A percentile compares a stretch with the other conserved stretches of the same genome.
These are phyloP conservation scores for Fusarium palustre DNA, from an alignment of 2,329 filamentous ascomycete species.

Conservation along the genomic window DNA sequence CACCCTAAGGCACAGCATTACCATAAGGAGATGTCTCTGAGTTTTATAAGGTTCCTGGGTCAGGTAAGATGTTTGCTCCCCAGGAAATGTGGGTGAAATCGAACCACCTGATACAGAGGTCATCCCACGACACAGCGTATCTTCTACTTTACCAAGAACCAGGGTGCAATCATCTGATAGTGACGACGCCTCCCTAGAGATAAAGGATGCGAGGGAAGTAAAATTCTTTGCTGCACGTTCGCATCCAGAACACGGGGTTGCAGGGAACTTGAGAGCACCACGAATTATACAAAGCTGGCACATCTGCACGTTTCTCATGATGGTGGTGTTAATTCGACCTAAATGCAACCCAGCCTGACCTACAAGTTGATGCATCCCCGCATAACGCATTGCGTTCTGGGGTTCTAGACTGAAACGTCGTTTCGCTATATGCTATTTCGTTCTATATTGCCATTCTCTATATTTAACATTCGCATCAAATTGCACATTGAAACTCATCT, in stretches of 20 bases:
- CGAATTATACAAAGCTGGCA: slow-evolving; percentile 40
- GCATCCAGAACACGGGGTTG: slow-evolving; percentile 26
- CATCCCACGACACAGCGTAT: slow-evolving; percentile 37
- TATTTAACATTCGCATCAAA: slow-evolving; percentile 8
- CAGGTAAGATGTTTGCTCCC: slow-evolving; percentile 35
- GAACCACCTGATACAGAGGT: slow-evolving; percentile 45
- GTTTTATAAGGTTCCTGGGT: slow-evolving; percentile 25
- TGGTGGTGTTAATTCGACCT: slow-evolving; percentile 1
- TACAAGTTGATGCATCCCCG: slow-evolving; percentile 29
- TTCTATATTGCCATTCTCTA: background rate
- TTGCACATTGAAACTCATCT: slow-evolving; percentile 14
- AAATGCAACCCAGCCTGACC: background rate
- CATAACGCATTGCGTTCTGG: slow-evolving; percentile 30
- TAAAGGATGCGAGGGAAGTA: slow-evolving; percentile 24
- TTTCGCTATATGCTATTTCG: slow-evolving; percentile 4
- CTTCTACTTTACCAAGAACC: slow-evolving; percentile 13
- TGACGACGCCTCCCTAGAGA: slow-evolving; percentile 28
- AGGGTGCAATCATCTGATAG: slow-evolving; percentile 43
- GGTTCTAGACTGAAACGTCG: slow-evolving; percentile 11
- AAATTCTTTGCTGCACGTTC: slow-evolving; percentile 29
- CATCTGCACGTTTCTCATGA: slow-evolving; percentile 20
- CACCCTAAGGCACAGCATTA: slow-evolving; percentile 21
- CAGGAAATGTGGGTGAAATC: slow-evolving; percentile 44
- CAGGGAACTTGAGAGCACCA: slow-evolving; percentile 24
- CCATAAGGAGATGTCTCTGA: slow-evolving; percentile 35